These are phyloP conservation scores for Quillaja saponaria DNA, from an alignment of 306 rosid genomes.

Conservation along the genomic window DNA sequence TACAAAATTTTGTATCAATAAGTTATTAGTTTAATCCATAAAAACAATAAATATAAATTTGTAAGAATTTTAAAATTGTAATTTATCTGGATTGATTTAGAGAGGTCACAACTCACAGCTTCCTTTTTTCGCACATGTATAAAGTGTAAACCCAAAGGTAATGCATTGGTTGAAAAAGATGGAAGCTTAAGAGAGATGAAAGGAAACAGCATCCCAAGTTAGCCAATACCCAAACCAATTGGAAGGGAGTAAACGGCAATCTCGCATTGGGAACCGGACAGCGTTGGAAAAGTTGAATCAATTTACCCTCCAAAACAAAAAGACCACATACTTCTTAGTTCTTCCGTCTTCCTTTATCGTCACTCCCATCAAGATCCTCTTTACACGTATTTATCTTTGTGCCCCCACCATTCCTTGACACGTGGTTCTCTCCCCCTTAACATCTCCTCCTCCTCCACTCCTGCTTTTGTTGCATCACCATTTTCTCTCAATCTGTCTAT, in stretches of 20 bases:
- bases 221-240: conserved; percentile 20
- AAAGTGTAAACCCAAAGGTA: too few relatives aligned
- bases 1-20: too few relatives aligned
- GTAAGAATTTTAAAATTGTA: too few relatives aligned
- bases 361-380: not conserved
- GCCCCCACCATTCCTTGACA: conserved; percentile 40
- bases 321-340: not conserved
- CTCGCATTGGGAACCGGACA: conserved; percentile 57
- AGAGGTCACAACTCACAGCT: too few relatives aligned
- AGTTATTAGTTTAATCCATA: not conserved
- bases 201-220: too few relatives aligned
- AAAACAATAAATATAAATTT: too few relatives aligned
- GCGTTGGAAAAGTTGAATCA: conserved; percentile 30
- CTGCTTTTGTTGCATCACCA: not conserved
- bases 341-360: not conserved
- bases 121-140: too few relatives aligned
- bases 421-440: conserved; percentile 34
- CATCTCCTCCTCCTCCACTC: conserved; percentile 27
- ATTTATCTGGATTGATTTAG: too few relatives aligned
- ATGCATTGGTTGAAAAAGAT: too few relatives aligned
- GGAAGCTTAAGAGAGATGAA: too few relatives aligned
- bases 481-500: conserved; percentile 5
- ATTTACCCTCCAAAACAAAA: not conserved
- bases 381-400: conserved; percentile 50
- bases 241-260: conserved; percentile 20